Evolutionary conservation across 345 rosid genomes (phyloP), one percentile per base, ranked within the genome.

Genomic region (Leavenworthia alabamica): DNA sequence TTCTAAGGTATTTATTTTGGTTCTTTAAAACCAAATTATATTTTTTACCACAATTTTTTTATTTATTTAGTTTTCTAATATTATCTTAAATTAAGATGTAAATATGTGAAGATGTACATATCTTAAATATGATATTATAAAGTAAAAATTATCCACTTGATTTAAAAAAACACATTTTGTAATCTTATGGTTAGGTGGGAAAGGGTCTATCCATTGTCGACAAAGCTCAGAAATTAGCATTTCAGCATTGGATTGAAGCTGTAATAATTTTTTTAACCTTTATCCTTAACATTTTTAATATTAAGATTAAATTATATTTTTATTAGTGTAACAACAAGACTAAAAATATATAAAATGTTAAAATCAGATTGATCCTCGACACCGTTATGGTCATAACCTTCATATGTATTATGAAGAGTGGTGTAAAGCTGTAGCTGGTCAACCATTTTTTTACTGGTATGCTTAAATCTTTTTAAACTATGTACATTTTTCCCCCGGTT

Each of bases 381-480:
- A 91, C 59, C 85, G 96, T 3, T 91, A 86, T 65, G 98, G 96
- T 48, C 96, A 84, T 78, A 76, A 70, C 63, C 72, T 89, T 73
- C 93, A 86, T 77, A 10, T 13, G n/a, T 92, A 92, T 75, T 89
- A 81, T 14, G 81, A 83, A 33, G 89, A 75, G 54, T 92, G 97
- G 99, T 80, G 83, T 58, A 77, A 71, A 69, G 60, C 78, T 35
- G 86, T 81, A 50, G 82, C 93, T 62, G 88, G 91, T 48, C 89
- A 86, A 73, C 99, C 99, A 28, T 92, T 92, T 74, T 86, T 89
- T 70, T 85, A 81, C 80, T 89, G 98, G 98, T 92, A 68, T 65
- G 67, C 17, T 6, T 50, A 2, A 49, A 7, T 9, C 9, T 69
- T 10, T 39, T 20, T 22, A 15, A 33, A 23, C 51, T 31, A n/a